These are phyloP conservation scores for Hydrangea macrophylla DNA, from an alignment of 148 eudicot genomes.

Conservation along the genomic window DNA sequence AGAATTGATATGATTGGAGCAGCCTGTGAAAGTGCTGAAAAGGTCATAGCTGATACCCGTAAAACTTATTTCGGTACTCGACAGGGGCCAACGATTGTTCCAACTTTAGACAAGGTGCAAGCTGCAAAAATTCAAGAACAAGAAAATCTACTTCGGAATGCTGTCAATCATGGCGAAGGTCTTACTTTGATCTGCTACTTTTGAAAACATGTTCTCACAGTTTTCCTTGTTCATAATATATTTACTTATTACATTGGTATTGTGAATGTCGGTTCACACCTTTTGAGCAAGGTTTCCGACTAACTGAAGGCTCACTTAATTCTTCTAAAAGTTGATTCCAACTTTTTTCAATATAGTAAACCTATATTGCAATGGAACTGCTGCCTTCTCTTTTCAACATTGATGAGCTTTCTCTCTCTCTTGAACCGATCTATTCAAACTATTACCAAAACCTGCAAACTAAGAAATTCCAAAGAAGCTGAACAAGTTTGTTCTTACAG, in stretches of 20 bases:
- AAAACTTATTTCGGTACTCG: conserved; percentile 85
- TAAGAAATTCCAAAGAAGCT: neutral
- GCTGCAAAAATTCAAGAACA: conserved; percentile 97
- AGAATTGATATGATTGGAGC: conserved; percentile 93
- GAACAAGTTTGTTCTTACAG: neutral
- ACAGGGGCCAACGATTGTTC: conserved; percentile 64
- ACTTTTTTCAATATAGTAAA: too few species aligned
- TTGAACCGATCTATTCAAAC: too few species aligned
- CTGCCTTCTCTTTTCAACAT: too few species aligned
- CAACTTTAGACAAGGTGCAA: conserved; percentile 84
- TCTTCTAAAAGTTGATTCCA: too few species aligned
- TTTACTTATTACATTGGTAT: too few species aligned
- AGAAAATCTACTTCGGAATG: conserved; percentile 76
- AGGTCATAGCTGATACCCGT: conserved; percentile 91
- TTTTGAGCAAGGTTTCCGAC: too few species aligned
- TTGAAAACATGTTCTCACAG: neutral
- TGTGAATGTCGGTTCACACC: too few species aligned
- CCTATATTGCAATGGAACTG: too few species aligned
- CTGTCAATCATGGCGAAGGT: conserved; percentile 98
- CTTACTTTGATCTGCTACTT: conserved; percentile 11
- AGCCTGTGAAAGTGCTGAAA: conserved; percentile 98
- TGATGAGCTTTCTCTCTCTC: too few species aligned
- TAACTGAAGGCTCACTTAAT: too few species aligned
- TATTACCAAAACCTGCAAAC: too few species aligned
- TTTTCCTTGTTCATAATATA: neutral